Evolutionary conservation across 2,329 filamentous ascomycete species (phyloP).

Genomic region (Penicillium sp.): DNA sequence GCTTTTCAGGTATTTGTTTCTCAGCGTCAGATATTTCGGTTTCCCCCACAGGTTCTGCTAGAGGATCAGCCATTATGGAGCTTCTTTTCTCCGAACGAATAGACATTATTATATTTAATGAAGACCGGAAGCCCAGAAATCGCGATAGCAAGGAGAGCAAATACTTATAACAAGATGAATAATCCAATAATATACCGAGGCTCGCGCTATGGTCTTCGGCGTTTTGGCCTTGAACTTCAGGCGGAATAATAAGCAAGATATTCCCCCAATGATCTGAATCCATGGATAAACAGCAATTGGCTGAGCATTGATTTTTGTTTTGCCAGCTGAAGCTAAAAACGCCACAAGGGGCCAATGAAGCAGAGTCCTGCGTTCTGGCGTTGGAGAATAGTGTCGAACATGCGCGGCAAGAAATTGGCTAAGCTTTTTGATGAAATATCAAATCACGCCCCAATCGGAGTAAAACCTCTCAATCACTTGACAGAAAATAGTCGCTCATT

Average conservation of each 20-base stretch:
- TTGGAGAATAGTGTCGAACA: background rate
- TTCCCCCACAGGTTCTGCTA: background rate
- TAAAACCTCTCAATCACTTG: no score
- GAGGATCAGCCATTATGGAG: background rate
- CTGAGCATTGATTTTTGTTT: background rate
- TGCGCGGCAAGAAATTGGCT: background rate
- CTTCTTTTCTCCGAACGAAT: background rate
- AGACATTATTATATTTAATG: background rate
- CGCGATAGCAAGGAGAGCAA: background rate
- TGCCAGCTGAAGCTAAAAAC: background rate
- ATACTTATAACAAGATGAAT: background rate
- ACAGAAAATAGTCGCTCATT: no score
- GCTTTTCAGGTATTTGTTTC: constrained; percentile 1
- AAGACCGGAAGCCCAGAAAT: background rate
- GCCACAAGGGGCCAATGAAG: background rate
- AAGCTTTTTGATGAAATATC: background rate
- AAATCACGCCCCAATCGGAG: background rate
- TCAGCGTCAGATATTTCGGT: background rate
- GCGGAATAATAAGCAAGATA: background rate
- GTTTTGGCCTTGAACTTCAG: background rate
- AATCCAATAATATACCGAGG: background rate
- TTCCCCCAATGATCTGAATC: background rate
- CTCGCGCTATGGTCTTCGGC: background rate
- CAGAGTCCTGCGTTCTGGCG: background rate
- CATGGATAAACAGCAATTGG: background rate